phyloP scores from a whole-genome alignment of 23 red algal species.

The Gracilariopsis chorda region DNA sequence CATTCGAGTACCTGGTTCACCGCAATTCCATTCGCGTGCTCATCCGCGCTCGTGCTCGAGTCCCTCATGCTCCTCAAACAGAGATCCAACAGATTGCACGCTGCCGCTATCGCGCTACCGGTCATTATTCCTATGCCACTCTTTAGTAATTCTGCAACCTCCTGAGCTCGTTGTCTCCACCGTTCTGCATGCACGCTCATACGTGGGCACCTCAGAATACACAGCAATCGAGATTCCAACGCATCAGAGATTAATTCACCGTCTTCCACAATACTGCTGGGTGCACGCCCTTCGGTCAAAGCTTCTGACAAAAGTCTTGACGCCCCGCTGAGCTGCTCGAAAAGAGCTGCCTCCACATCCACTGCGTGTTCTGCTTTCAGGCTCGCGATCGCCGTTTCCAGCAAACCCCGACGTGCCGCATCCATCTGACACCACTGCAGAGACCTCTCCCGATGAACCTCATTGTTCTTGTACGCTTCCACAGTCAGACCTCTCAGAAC shows the following conservation, averaged over 20 bases:
- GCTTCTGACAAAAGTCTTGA: background rate
- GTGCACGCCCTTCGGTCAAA: background rate
- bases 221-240: slow-evolving; percentile 29
- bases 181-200: background rate
- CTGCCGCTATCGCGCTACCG: background rate
- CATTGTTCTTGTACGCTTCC: slow-evolving; percentile 13
- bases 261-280: slow-evolving; percentile 31
- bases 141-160: slow-evolving; percentile 22
- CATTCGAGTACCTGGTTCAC: slow-evolving; percentile 20
- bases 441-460: background rate
- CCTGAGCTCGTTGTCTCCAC: slow-evolving; percentile 17
- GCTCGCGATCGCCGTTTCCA: background rate
- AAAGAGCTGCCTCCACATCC: slow-evolving; percentile 18
- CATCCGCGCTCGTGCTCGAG: background rate
- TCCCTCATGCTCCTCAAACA: slow-evolving; percentile 30
- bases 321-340: background rate
- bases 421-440: slow-evolving; percentile 27
- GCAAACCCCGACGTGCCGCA: background rate
- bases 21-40: background rate
- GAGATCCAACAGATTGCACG: slow-evolving; percentile 38
- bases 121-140: slow-evolving; percentile 14
- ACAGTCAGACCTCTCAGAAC: slow-evolving; percentile 34
- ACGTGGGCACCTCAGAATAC: slow-evolving; percentile 14
- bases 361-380: background rate
- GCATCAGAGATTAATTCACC: slow-evolving; percentile 37